A percentile compares a stretch with the other conserved stretches of the same genome.
These are phyloP conservation scores for Delonix regia DNA, from an alignment of 306 rosid species.

Conservation along the genomic window DNA sequence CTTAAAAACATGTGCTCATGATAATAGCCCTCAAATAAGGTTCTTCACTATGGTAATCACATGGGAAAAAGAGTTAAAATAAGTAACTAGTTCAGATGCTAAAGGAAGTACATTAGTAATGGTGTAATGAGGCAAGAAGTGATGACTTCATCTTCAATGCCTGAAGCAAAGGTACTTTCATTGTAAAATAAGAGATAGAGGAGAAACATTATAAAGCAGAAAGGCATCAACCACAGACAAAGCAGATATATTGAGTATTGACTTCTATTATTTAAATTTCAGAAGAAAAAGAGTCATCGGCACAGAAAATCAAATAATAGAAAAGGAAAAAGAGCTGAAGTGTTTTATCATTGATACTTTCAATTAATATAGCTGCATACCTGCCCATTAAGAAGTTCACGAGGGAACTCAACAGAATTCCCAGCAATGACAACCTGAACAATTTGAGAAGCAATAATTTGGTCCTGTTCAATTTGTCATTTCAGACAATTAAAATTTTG, in stretches of 20 bases:
- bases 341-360: constrained; percentile 9
- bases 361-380: constrained; percentile 44
- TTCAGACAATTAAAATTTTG: constrained; percentile 38
- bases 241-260: constrained; percentile 12
- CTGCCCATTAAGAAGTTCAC: constrained; percentile 82
- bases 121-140: constrained; percentile 6
- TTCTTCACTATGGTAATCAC: not conserved
- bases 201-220: constrained; percentile 10
- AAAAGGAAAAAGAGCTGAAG: constrained; percentile 1
- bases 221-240: not conserved
- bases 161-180: constrained; percentile 22
- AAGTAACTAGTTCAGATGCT: constrained; percentile 19
- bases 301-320: constrained; percentile 5
- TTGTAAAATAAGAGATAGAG: not conserved
- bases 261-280: constrained; percentile 6
- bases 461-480: constrained; percentile 64
- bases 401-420: constrained; percentile 79
- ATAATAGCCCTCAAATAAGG: not conserved
- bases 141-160: constrained; percentile 15
- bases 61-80: not conserved
- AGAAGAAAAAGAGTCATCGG: not conserved
- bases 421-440: constrained; percentile 86
- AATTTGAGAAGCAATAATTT: constrained; percentile 82
- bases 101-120: constrained; percentile 5
- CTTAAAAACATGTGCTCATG: constrained; percentile 17